Percentiles rank a stretch among this genome's conserved stretches.
Evolutionary conservation across 139 green algal species (phyloP).

Genomic region (Pseudopediastrum boryanum): DNA sequence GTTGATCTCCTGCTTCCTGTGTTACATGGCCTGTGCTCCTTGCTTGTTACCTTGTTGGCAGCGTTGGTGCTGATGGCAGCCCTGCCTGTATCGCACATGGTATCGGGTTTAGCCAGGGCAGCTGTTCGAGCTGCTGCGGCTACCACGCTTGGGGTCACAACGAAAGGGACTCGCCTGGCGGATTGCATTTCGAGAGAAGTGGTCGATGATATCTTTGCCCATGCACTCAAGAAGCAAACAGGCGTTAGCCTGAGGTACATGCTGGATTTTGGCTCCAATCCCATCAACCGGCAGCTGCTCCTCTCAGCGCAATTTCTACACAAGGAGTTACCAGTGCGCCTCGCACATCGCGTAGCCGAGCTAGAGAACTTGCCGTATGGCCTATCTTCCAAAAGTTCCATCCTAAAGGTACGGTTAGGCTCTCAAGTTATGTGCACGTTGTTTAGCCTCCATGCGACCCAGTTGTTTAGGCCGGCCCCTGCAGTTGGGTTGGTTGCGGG

Average conservation of each 20-base stretch:
- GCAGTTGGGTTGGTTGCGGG: no score
- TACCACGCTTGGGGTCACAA: not conserved
- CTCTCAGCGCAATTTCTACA: conserved; percentile 97
- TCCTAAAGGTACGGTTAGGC: conserved; percentile 90
- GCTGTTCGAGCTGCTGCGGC: conserved; percentile 32
- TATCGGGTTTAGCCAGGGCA: conserved; percentile 9
- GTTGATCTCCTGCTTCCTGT: no score
- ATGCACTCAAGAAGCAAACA: conserved; percentile 93
- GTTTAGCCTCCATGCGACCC: no score
- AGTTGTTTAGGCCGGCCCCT: no score
- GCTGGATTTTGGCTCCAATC: conserved; percentile 95
- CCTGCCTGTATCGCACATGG: conserved; percentile 8
- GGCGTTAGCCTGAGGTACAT: conserved; percentile 97
- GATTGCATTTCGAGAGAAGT: conserved; percentile 43
- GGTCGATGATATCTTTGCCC: conserved; percentile 91
- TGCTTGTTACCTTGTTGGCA: no score
- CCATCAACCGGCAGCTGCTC: conserved; percentile 92
- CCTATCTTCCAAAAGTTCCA: conserved; percentile 84
- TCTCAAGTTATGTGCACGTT: no score
- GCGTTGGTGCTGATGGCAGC: conserved; percentile 18
- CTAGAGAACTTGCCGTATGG: conserved; percentile 97
- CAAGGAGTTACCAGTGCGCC: conserved; percentile 93
- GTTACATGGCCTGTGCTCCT: no score
- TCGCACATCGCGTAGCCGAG: conserved; percentile 95
- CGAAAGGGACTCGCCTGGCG: conserved; percentile 27